Base-by-base conservation (phyloP, 164 flowering plant species). In the Hamamelis virginiana region DNA sequence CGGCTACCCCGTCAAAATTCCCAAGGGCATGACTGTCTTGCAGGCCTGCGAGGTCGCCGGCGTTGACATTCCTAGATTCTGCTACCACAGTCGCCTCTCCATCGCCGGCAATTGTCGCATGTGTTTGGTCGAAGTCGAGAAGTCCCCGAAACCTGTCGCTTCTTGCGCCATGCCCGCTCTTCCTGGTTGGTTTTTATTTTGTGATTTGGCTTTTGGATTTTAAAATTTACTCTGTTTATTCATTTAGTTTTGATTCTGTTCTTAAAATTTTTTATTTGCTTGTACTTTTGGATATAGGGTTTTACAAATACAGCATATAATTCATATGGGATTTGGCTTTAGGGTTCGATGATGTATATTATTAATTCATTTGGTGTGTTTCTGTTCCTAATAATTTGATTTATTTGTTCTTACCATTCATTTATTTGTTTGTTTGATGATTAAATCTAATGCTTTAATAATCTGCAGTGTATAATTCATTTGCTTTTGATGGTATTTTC, bases 111-210 rank as follows among this genome's bases (percentile, higher is more conserved):
- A 96, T 72, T 96, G 99, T 75, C 87, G 99, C 28, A 93, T 96
- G 99, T 93, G 99, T 63, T 81, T 96, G 46, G 98, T 96, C 43
- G 99, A 96, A 77, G 97, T 96, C 22, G 97, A 96, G 88, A 96
- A 96, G 74, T 89, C 97, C 10, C 99, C 99, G 23, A 96, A 96
- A 85, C 99, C 99, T 1, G 99, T 96, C 23, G 98, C 99, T 28
- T 96, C 99, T 22, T 96, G 98, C 64, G 98, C 99, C 68, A 93
- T 96, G 99, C 99, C 99, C 3, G 97, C 99, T 18, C 94, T 96
- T 45, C 99, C 98, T 2, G 99, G 99, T 93, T 56, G 55, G 76
- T 23, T 22, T 33, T 69, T 8, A 10, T 25, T 33, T 12, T 69
- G 27, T 47, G 55, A 38, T 56, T 52, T 55, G 6, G 13, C 28